Base-by-base conservation (phyloP, 495 filamentous ascomycete genomes). In the Endocarpon pusillum region DNA sequence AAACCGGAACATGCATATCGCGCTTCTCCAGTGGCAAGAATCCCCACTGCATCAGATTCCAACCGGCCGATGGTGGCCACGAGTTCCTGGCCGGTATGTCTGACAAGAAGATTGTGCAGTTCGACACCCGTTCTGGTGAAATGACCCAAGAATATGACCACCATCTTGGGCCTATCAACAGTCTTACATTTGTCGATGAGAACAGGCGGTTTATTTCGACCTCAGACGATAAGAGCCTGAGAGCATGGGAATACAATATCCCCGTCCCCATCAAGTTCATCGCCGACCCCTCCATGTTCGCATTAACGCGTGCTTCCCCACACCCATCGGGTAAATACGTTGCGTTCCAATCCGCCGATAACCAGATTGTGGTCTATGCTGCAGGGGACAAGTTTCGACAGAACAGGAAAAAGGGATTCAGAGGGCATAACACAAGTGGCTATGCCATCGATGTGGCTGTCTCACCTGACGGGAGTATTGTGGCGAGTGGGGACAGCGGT, bases 91-190 rank as follows among this genome's bases (percentile, higher is more conserved):
- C 83, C 21, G 89, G 89, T 47, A 81, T 94, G 78, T 84, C 80
- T 14, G 89, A 99, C 59, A 96, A 97, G 58, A 87, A 93, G 62
- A 99, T 99, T 42, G 69, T 99, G 20, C 89, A 99, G 48, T 99
- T 92, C 57, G 89, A 99, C 52, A 86, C 77, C 6, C 70, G 89
- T 12, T 75, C 74, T 6, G 73, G 74, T 40, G 78, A 91, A 44
- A 62, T 86, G 25, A 79, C 92, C 24, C 89, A 99, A 48, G 89
- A 96, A 65, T 99, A 99, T 58, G 86, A 96, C 53, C 86, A 96
- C 58, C 89, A 99, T 47, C 61, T 99, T 33, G 86, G 81, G 24
- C 80, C 87, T n/a, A 73, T 99, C 63, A 96, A 96, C 59, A 96
- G 87, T 6, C 80, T 96, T 46, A 92, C 84, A 23, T 97, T 94